A percentile compares a stretch with the other conserved stretches of the same genome.
phyloP scores from a whole-genome alignment of 805 yeast species.

The Metschnikowia hibisci region DNA sequence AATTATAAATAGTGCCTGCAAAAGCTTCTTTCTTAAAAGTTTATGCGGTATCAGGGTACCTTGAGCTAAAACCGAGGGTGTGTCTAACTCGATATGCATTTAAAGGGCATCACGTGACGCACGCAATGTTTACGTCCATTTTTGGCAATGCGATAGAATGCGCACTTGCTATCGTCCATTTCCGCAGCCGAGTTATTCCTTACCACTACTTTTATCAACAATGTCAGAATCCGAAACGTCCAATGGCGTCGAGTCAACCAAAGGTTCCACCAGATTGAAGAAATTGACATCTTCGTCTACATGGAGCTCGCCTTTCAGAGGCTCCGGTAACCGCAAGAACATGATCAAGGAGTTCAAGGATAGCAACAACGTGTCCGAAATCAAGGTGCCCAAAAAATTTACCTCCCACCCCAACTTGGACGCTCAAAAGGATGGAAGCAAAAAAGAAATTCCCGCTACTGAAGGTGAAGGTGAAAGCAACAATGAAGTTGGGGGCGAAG shows the following conservation, averaged over 20 bases:
- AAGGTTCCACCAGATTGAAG: conserved; percentile 17
- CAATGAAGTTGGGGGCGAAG: background rate
- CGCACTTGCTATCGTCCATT: no score
- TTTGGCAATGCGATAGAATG: no score
- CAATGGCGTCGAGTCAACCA: conserved; percentile 10
- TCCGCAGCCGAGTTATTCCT: background rate
- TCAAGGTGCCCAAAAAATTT: conserved; percentile 40
- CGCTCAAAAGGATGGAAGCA: conserved; percentile 17
- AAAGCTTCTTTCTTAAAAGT: no score
- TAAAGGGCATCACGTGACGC: no score
- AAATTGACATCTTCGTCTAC: conserved; percentile 24
- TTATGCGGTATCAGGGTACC: no score
- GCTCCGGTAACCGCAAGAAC: conserved; percentile 24
- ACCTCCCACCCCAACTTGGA: conserved; percentile 38
- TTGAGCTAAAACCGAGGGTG: no score
- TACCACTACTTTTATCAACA: background rate
- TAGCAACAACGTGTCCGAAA: conserved; percentile 28
- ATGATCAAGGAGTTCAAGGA: conserved; percentile 34
- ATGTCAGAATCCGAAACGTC: conserved; percentile 13
- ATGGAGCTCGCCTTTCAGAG: conserved; percentile 44
- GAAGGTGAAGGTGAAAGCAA: conserved; percentile 6
- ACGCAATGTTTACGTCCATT: no score
- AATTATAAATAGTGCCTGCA: no score
- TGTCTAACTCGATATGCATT: no score
- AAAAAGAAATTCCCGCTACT: conserved; percentile 6